phyloP scores from a whole-genome alignment of 169 alveolate species.

The Eimeria zaria region DNA sequence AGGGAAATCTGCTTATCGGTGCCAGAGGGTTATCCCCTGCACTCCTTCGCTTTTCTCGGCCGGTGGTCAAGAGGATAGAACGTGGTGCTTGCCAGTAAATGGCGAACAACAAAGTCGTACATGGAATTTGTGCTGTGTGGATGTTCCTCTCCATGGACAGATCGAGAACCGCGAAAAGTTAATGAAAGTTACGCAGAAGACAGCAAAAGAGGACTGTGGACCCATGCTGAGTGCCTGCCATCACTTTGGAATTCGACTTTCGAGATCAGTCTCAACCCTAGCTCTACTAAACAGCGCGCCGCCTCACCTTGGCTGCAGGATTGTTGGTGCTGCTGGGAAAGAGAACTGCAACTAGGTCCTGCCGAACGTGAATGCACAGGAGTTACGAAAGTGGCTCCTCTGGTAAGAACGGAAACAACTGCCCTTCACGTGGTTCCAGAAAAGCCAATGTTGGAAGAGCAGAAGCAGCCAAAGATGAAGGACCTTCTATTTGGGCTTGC shows the following conservation, averaged over 20 bases:
- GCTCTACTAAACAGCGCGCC: not conserved
- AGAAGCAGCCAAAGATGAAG: not conserved
- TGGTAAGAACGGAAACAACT: not conserved
- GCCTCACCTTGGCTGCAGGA: slow-evolving; percentile 1
- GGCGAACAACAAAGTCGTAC: not conserved
- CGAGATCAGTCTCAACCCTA: not conserved
- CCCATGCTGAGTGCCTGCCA: not conserved
- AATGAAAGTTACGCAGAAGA: not conserved
- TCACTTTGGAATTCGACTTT: not conserved
- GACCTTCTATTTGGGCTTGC: not conserved
- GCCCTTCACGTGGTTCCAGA: not conserved
- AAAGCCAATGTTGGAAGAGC: not conserved
- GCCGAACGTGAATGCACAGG: not conserved
- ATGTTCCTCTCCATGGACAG: not conserved
- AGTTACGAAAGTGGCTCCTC: not conserved
- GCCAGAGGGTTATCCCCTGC: not conserved
- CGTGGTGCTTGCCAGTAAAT: not conserved
- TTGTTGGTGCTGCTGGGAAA: not conserved
- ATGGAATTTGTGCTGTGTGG: not conserved
- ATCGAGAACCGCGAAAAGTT: not conserved
- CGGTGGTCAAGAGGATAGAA: not conserved
- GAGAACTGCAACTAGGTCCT: not conserved
- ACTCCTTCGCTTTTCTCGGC: not conserved
- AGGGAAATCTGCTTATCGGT: not conserved
- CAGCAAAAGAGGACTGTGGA: not conserved